Evolutionary conservation across 805 yeast species (phyloP).

Genomic region (Pichia thaimueangensis): DNA sequence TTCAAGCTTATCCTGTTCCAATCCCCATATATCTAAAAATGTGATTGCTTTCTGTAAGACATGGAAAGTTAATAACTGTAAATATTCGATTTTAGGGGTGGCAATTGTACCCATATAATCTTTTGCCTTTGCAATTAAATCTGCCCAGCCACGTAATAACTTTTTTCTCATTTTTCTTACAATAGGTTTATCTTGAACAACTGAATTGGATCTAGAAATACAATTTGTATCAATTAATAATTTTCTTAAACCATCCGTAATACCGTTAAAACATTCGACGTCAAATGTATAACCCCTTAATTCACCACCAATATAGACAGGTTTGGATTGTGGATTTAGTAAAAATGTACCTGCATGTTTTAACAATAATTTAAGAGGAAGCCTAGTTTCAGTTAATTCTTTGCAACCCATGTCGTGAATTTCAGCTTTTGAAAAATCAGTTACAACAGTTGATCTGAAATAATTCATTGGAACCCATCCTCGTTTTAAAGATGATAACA

Average conservation of each 20-base stretch:
- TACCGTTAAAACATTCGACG: conserved; percentile 50
- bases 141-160: conserved; percentile 75
- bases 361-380: conserved; percentile 50
- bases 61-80: conserved; percentile 59
- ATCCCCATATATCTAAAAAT: conserved; percentile 67
- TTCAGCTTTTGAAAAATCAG: conserved; percentile 16
- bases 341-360: conserved; percentile 62
- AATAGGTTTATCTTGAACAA: conserved; percentile 56
- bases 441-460: conserved; percentile 39
- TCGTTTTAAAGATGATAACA: conserved; percentile 52
- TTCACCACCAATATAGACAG: conserved; percentile 28
- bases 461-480: conserved; percentile 89
- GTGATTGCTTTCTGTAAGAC: conserved; percentile 58
- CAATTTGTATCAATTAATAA: conserved; percentile 64
- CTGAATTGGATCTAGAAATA: conserved; percentile 64
- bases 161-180: conserved; percentile 62
- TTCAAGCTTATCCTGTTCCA: conserved; percentile 46
- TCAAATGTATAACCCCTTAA: conserved; percentile 46
- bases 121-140: conserved; percentile 67
- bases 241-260: conserved; percentile 66
- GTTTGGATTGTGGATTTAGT: conserved; percentile 53
- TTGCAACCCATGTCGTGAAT: conserved; percentile 12
- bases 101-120: conserved; percentile 62
- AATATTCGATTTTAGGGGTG: conserved; percentile 49
- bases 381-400: conserved; percentile 35